phyloP scores from a whole-genome alignment of 192 early-diverging fungal genomes.

The Linderina pennispora region DNA sequence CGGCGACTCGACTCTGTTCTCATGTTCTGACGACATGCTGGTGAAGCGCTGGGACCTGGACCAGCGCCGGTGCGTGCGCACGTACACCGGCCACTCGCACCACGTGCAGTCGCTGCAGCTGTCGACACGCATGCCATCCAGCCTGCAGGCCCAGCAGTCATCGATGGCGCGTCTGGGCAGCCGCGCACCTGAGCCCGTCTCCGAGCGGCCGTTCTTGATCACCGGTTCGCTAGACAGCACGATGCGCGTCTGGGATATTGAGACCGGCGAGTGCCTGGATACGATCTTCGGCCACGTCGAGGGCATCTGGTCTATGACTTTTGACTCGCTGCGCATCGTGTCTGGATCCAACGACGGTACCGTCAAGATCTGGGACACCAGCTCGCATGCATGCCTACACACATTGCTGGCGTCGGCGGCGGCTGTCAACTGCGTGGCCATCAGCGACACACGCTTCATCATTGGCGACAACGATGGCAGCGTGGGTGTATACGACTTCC shows the following conservation, averaged over 20 bases:
- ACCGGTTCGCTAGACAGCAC: conserved; percentile 82
- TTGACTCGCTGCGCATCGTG: conserved; percentile 69
- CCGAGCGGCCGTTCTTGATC: conserved; percentile 52
- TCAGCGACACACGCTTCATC: conserved; percentile 85
- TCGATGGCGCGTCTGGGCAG: neutral
- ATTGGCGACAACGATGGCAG: conserved; percentile 81
- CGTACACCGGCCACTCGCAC: conserved; percentile 66
- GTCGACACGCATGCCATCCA: conserved; percentile 12
- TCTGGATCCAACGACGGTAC: conserved; percentile 62
- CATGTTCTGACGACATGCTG: conserved; percentile 85
- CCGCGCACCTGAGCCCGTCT: neutral
- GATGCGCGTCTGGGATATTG: conserved; percentile 89
- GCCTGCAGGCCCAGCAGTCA: conserved; percentile 1
- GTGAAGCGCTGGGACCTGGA: conserved; percentile 81
- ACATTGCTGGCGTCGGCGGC: conserved; percentile 59
- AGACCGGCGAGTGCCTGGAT: conserved; percentile 66
- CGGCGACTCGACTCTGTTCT: conserved; percentile 60
- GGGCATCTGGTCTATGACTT: conserved; percentile 74
- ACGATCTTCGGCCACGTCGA: conserved; percentile 79
- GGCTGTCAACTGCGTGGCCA: conserved; percentile 71
- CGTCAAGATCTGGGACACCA: conserved; percentile 73
- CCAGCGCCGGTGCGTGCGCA: conserved; percentile 59
- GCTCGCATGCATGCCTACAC: conserved; percentile 60
- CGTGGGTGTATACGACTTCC: conserved; percentile 80
- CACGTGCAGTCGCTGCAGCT: conserved; percentile 62